phyloP scores from a whole-genome alignment of 345 rosid genomes.

The Eucalyptus sideroxylon region DNA sequence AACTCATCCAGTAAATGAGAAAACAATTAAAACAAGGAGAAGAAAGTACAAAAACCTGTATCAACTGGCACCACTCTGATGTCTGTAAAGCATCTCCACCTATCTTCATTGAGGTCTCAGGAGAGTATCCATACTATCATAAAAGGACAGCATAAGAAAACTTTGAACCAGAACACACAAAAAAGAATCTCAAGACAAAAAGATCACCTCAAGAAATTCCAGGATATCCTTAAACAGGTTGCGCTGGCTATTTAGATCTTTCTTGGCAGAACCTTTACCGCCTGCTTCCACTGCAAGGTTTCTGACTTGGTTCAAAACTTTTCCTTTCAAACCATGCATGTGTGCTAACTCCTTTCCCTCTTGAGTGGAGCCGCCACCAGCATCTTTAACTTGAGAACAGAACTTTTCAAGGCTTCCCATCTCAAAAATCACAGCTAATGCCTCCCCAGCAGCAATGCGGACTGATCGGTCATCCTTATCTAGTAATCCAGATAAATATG shows the following conservation, averaged over 20 bases:
- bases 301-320: slow-evolving; percentile 60
- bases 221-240: slow-evolving; percentile 71
- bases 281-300: slow-evolving; percentile 80
- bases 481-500: slow-evolving; percentile 57
- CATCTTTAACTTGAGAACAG: slow-evolving; percentile 23
- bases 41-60: slow-evolving; percentile 32
- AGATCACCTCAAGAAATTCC: slow-evolving; percentile 67
- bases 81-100: slow-evolving; percentile 58
- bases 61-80: slow-evolving; percentile 62
- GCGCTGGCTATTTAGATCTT: slow-evolving; percentile 80
- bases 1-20: background rate
- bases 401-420: slow-evolving; percentile 60
- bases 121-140: slow-evolving; percentile 47
- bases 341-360: slow-evolving; percentile 31
- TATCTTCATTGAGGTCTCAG: slow-evolving; percentile 57
- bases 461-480: slow-evolving; percentile 83
- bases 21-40: background rate
- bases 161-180: background rate
- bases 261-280: slow-evolving; percentile 91
- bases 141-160: background rate
- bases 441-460: slow-evolving; percentile 96
- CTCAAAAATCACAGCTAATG: slow-evolving; percentile 75
- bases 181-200: background rate
- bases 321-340: slow-evolving; percentile 57
- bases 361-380: slow-evolving; percentile 21